Base-by-base conservation (phyloP, 345 rosid genomes). In the Triadica sebifera region DNA sequence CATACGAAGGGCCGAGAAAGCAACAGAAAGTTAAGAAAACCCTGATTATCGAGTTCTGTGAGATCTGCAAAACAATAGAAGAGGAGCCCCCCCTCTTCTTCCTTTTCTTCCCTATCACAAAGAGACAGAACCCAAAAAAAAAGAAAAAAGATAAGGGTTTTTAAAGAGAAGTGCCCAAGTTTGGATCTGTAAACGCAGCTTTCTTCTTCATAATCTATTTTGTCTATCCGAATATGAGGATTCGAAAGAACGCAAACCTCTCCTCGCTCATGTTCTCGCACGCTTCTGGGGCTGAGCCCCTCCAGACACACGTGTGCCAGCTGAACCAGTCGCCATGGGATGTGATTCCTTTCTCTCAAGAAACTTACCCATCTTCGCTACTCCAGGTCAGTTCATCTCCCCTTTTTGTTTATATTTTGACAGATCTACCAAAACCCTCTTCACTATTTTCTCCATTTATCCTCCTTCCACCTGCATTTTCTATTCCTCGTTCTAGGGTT, bases 251-350 rank as follows among this genome's bases (percentile, higher is more conserved):
- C 93, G 86, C 84, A 50, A 87, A 88, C 81, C 84, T 84, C 64
- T 79, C 90, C 13, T 75, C 92, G 76, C 57, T 81, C 80, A 66
- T 80, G 66, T 72, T 73, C 79, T 72, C 84, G 74, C 75, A 75
- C 70, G 84, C 87, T 71, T 83, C 90, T 25, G 74, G 84, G 10
- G 75, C 83, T 50, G 83, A 84, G 61, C 67, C 60, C 19, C 77
- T 74, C 57, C 85, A 84, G 65, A 72, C 93, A n/a, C 89, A 92
- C 83, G 86, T 82, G 22, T 94, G 98, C 82, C 87, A 81, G 78
- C 87, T 94, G 22, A 94, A 92, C 91, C 96, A 92, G 88, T 92
- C 98, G 53, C 97, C 97, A 19, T 92, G 98, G 98, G 98, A 94
- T 91, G 97, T 89, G 86, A 87, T 89, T 85, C 46, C 85, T 45